A percentile compares a stretch with the other conserved stretches of the same genome.
Evolutionary conservation across 1,139 yeast species (phyloP).

Genomic region (Taphrina flavorubra): DNA sequence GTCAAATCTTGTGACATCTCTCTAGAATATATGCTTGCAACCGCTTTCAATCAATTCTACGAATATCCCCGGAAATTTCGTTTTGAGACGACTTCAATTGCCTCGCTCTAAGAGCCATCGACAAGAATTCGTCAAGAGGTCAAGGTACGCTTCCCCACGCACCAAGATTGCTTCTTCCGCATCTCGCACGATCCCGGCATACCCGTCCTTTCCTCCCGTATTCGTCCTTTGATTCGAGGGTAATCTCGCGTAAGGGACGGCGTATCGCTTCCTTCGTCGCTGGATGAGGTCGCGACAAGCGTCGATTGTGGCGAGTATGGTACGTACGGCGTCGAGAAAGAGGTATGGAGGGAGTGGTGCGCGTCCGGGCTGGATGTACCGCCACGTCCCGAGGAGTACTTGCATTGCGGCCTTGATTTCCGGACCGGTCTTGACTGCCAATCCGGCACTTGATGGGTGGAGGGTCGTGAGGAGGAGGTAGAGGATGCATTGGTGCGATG

Average conservation of each 20-base stretch:
- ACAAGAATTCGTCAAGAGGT: not conserved
- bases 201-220: not conserved
- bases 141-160: not conserved
- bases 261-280: not conserved
- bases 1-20: too few relatives aligned
- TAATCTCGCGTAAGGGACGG: too few relatives aligned
- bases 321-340: conserved; percentile 20
- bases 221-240: too few relatives aligned
- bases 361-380: conserved; percentile 27
- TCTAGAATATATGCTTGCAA: too few relatives aligned
- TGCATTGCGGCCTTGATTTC: conserved; percentile 5
- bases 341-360: conserved; percentile 19
- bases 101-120: conserved; percentile 14
- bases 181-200: conserved; percentile 10
- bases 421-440: conserved; percentile 4
- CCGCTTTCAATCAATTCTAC: not conserved
- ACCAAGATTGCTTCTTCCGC: not conserved
- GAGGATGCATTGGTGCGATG: not conserved
- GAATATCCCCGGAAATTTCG: not conserved
- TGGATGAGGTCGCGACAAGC: not conserved
- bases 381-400: conserved; percentile 9
- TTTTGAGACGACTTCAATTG: not conserved
- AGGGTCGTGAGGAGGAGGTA: conserved; percentile 11
- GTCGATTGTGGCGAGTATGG: not conserved
- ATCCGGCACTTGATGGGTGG: not conserved